phyloP scores from a whole-genome alignment of 495 filamentous ascomycete genomes.

The Aspergillus nidulans region DNA sequence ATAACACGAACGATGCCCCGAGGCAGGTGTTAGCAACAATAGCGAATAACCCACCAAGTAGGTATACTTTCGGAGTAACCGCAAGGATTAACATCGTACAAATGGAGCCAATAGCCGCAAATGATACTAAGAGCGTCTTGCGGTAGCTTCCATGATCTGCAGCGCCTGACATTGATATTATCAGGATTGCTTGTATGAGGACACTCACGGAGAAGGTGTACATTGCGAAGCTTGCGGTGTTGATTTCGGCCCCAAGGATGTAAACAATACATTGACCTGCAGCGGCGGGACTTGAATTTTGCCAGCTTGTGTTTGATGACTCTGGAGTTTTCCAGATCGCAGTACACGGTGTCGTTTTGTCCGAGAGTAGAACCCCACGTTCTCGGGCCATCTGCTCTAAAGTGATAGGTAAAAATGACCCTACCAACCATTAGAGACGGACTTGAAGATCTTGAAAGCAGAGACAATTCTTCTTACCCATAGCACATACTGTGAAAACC shows the following conservation, averaged over 20 bases:
- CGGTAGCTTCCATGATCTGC: slow-evolving; percentile 94
- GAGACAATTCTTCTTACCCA: slow-evolving; percentile 50
- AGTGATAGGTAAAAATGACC: slow-evolving; percentile 94
- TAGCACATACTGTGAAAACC: slow-evolving; percentile 88
- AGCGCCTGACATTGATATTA: slow-evolving; percentile 92
- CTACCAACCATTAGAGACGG: slow-evolving; percentile 34
- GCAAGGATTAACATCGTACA: slow-evolving; percentile 87
- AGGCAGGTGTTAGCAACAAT: slow-evolving; percentile 89
- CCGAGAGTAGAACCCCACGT: slow-evolving; percentile 75
- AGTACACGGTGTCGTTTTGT: slow-evolving; percentile 67
- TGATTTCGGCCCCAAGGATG: slow-evolving; percentile 78
- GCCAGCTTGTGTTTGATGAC: slow-evolving; percentile 8
- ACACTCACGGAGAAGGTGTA: slow-evolving; percentile 96
- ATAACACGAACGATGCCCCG: slow-evolving; percentile 77
- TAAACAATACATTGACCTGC: slow-evolving; percentile 76
- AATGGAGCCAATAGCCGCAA: slow-evolving; percentile 75
- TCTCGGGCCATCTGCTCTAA: slow-evolving; percentile 91
- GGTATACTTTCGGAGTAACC: slow-evolving; percentile 65
- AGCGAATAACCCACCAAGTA: slow-evolving; percentile 76
- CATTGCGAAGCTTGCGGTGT: slow-evolving; percentile 96
- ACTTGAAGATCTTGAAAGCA: not conserved
- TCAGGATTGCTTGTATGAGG: slow-evolving; percentile 78
- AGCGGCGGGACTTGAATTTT: slow-evolving; percentile 19
- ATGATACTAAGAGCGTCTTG: slow-evolving; percentile 77
- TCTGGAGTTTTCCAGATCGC: slow-evolving; percentile 38